These are phyloP conservation scores for Tylopilus cervinicoccineus DNA, from an alignment of 768 basidiomycete genomes.

Conservation along the genomic window DNA sequence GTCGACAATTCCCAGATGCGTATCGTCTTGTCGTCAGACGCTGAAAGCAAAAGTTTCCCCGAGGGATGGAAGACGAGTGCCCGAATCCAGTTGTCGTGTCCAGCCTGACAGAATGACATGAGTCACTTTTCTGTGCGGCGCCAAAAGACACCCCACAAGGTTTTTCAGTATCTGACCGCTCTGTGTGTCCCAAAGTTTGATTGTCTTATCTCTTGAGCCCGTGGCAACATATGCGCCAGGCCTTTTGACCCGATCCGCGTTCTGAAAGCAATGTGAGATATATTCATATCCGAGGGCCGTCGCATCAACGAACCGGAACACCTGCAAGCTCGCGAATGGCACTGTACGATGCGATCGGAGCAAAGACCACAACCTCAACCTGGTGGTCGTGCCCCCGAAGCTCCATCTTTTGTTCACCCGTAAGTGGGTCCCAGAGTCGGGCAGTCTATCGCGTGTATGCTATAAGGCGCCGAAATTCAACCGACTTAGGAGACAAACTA, in stretches of 20 bases:
- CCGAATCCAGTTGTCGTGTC: slow-evolving; percentile 90
- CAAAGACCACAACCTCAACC: slow-evolving; percentile 78
- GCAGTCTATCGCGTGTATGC: slow-evolving; percentile 52
- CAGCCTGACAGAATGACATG: slow-evolving; percentile 41
- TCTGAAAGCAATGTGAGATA: slow-evolving; percentile 30
- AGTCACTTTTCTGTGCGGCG: slow-evolving; percentile 2
- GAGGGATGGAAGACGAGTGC: slow-evolving; percentile 86
- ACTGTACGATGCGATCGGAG: slow-evolving; percentile 68
- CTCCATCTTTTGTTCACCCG: slow-evolving; percentile 76
- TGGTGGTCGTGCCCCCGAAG: slow-evolving; percentile 86
- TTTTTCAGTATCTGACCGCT: slow-evolving; percentile 79
- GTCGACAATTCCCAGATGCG: slow-evolving; percentile 86
- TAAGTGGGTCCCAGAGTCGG: slow-evolving; percentile 67
- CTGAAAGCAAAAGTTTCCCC: slow-evolving; percentile 87
- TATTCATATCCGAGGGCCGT: neutral
- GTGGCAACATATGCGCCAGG: slow-evolving; percentile 67
- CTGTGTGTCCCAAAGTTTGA: slow-evolving; percentile 86
- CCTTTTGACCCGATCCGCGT: slow-evolving; percentile 47
- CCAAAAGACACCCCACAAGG: slow-evolving; percentile 44
- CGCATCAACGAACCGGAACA: slow-evolving; percentile 48
- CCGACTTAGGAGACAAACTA: slow-evolving; percentile 30
- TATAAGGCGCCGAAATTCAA: neutral
- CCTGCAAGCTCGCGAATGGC: slow-evolving; percentile 77
- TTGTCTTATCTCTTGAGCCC: slow-evolving; percentile 86
- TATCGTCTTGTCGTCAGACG: slow-evolving; percentile 89